Conservation (phyloP, 805 yeast genomes). For the Spathaspora sp. region DNA sequence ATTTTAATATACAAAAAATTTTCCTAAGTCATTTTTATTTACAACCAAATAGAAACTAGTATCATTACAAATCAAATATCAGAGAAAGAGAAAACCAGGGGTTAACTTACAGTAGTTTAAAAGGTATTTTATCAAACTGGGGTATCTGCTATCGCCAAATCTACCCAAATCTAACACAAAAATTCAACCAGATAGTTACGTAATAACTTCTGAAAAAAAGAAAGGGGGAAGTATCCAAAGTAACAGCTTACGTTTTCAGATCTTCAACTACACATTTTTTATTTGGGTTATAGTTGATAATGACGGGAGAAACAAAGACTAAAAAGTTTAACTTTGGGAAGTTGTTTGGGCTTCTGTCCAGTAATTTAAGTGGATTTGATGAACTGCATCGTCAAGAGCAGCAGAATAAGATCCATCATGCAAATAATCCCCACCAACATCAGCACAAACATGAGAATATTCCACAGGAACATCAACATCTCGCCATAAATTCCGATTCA, state of each 20-base stretch:
- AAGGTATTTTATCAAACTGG: background rate
- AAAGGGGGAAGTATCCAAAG: background rate
- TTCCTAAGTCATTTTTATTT: background rate
- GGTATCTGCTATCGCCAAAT: background rate
- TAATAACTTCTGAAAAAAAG: background rate
- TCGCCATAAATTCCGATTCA: background rate
- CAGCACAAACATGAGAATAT: background rate
- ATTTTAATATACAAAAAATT: background rate
- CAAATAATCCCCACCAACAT: conserved; percentile 1
- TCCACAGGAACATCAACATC: background rate
- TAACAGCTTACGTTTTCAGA: too few species aligned
- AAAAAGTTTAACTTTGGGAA: conserved; percentile 7
- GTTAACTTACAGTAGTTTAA: background rate
- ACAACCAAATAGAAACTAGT: background rate
- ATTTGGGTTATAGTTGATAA: background rate
- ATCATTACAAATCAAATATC: background rate
- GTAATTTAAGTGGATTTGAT: background rate
- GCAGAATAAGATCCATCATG: background rate
- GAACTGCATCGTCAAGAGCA: background rate
- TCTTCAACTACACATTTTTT: too few species aligned
- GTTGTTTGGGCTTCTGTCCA: conserved; percentile 7
- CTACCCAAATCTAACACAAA: background rate
- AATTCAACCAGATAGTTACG: background rate
- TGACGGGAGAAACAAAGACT: conserved; percentile 7
- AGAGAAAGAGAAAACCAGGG: background rate